phyloP scores from a whole-genome alignment of 805 yeast species.

The Sporopachydermia quercuum region DNA sequence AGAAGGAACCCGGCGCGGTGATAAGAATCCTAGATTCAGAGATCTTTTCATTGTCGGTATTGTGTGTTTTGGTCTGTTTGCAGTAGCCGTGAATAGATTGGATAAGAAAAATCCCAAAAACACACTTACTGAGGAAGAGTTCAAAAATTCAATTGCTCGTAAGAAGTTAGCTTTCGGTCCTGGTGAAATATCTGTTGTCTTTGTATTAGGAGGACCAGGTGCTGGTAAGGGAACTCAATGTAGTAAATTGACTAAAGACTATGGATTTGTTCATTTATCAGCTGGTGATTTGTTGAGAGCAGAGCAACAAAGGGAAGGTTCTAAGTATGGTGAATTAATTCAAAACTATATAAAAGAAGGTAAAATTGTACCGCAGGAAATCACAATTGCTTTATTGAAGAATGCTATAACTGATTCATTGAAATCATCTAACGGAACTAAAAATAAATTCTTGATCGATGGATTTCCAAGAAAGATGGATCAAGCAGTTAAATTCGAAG shows the following conservation, averaged over 20 bases:
- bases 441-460: constrained; percentile 64
- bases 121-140: constrained; percentile 18
- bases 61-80: constrained; percentile 18
- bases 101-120: constrained; percentile 15
- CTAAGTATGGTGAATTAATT: constrained; percentile 75
- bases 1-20: constrained; percentile 7
- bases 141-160: constrained; percentile 20
- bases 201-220: constrained; percentile 95
- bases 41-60: constrained; percentile 17
- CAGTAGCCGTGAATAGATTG: constrained; percentile 15
- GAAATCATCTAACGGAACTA: constrained; percentile 25
- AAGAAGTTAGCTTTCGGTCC: constrained; percentile 33
- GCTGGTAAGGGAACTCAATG: constrained; percentile 98
- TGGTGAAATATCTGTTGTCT: constrained; percentile 63
- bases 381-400: constrained; percentile 70
- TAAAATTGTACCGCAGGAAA: constrained; percentile 81
- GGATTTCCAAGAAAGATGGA: constrained; percentile 99
- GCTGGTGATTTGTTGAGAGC: constrained; percentile 96
- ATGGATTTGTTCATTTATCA: constrained; percentile 71
- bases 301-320: constrained; percentile 73
- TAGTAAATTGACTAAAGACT: constrained; percentile 65
- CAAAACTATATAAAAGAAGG: constrained; percentile 79
- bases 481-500: constrained; percentile 89
- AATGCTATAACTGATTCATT: constrained; percentile 51
- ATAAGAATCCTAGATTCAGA: constrained; percentile 15